Percentiles rank a stretch among this genome's conserved stretches.
phyloP scores from a whole-genome alignment of 2,329 filamentous ascomycete species.

The Coniochaeta prunicola region DNA sequence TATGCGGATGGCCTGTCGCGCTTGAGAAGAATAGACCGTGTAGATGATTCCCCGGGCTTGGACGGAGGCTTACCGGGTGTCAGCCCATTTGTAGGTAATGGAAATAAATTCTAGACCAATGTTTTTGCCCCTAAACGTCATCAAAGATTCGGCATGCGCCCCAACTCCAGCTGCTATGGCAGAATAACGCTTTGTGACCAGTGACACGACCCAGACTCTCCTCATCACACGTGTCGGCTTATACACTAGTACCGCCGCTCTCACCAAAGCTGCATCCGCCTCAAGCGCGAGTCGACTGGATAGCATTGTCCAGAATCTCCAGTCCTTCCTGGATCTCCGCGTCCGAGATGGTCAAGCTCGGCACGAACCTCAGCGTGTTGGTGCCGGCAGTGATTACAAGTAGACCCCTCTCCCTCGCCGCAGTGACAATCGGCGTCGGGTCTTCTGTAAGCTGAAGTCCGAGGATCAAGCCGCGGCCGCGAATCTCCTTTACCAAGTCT shows the following conservation, averaged over 20 bases:
- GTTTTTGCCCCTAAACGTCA: background rate
- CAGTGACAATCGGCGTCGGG: conserved; percentile 68
- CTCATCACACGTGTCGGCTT: background rate
- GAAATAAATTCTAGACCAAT: background rate
- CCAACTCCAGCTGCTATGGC: background rate
- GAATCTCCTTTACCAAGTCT: conserved; percentile 65
- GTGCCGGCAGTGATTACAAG: conserved; percentile 88
- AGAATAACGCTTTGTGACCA: background rate
- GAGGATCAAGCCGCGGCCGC: conserved; percentile 78
- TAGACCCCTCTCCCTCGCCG: conserved; percentile 79
- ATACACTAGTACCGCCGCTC: background rate
- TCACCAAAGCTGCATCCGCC: background rate
- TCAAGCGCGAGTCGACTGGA: conserved; percentile 30
- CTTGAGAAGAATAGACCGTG: background rate
- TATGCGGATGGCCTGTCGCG: background rate
- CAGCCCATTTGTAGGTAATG: background rate
- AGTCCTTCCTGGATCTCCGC: conserved; percentile 75
- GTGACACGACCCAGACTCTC: background rate
- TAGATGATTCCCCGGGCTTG: background rate
- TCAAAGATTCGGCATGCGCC: background rate
- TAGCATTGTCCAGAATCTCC: conserved; percentile 64
- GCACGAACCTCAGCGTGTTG: conserved; percentile 89
- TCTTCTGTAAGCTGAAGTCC: conserved; percentile 76
- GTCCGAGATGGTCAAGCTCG: conserved; percentile 72
- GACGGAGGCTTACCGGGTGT: background rate